Evolutionary conservation across 495 filamentous ascomycete species (phyloP).

Genomic region (Penicillium arizonense): DNA sequence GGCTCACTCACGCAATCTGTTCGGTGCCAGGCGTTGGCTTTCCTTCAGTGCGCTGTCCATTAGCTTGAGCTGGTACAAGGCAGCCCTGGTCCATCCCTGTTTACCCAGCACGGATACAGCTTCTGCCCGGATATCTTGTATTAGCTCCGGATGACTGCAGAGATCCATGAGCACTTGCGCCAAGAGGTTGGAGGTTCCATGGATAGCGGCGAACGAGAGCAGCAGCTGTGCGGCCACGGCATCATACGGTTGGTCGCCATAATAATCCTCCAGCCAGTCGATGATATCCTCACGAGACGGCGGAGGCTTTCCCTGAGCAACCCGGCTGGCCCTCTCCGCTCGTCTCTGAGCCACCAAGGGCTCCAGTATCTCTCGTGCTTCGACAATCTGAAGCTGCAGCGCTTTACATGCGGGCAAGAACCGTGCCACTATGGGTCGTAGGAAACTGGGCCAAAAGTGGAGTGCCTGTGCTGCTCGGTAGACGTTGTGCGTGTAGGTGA

Average conservation of each 20-base stretch:
- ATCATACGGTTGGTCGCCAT: constrained; percentile 16
- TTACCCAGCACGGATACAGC: constrained; percentile 4
- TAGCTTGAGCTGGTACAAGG: constrained; percentile 35
- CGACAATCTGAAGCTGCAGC: no score
- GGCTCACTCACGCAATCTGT: background rate
- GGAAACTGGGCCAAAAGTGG: constrained; percentile 27
- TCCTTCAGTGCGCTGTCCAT: constrained; percentile 26
- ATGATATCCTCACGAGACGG: constrained; percentile 23
- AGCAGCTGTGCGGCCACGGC: constrained; percentile 14
- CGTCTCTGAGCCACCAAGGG: background rate
- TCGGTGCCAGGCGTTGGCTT: constrained; percentile 15
- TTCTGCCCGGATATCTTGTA: constrained; percentile 16
- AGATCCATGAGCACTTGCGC: constrained; percentile 34
- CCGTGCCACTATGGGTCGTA: constrained; percentile 37
- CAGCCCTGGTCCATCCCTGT: constrained; percentile 32
- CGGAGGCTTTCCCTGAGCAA: background rate
- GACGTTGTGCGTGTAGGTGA: constrained; percentile 35
- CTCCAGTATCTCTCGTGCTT: no score
- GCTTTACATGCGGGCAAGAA: constrained; percentile 12
- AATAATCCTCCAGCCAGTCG: constrained; percentile 24
- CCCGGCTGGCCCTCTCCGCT: background rate
- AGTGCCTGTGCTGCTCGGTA: constrained; percentile 30
- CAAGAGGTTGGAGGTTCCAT: constrained; percentile 27
- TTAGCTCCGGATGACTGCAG: constrained; percentile 32
- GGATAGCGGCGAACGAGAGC: constrained; percentile 28